These are phyloP conservation scores for Penicillium manginii DNA, from an alignment of 495 filamentous ascomycete species.

Conservation along the genomic window DNA sequence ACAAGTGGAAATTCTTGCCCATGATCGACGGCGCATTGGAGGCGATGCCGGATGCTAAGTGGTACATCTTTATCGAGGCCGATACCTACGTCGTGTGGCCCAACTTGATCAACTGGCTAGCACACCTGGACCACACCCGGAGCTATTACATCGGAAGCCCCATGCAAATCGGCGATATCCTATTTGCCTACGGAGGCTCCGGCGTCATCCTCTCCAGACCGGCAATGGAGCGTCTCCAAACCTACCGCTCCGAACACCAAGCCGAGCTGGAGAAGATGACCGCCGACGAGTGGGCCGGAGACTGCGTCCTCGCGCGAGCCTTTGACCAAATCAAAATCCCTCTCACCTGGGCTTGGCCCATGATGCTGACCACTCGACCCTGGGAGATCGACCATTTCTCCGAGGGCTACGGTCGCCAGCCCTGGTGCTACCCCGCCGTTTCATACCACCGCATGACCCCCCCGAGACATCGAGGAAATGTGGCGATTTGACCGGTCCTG, in stretches of 20 bases:
- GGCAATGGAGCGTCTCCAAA: slow-evolving; percentile 26
- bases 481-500: slow-evolving; percentile 51
- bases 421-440: slow-evolving; percentile 55
- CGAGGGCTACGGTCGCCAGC: slow-evolving; percentile 40
- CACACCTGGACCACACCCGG: slow-evolving; percentile 51
- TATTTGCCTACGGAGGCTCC: slow-evolving; percentile 65
- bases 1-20: slow-evolving; percentile 71
- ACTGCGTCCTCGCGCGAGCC: slow-evolving; percentile 46
- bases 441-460: slow-evolving; percentile 53
- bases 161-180: slow-evolving; percentile 43
- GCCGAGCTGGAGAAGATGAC: slow-evolving; percentile 37
- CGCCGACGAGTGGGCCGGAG: slow-evolving; percentile 37
- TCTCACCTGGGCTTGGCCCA: slow-evolving; percentile 44
- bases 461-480: slow-evolving; percentile 44
- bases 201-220: slow-evolving; percentile 56
- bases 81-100: slow-evolving; percentile 68
- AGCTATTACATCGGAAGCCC: slow-evolving; percentile 57
- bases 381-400: slow-evolving; percentile 48
- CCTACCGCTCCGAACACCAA: slow-evolving; percentile 19
- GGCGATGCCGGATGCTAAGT: slow-evolving; percentile 55
- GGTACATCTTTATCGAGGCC: slow-evolving; percentile 68
- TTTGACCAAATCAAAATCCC: slow-evolving; percentile 37
- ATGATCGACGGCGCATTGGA: slow-evolving; percentile 60
- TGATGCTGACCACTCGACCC: slow-evolving; percentile 36
- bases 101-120: slow-evolving; percentile 60